Conservation (phyloP, 805 yeast genomes). For the Lipomyces yamanashiensis region DNA sequence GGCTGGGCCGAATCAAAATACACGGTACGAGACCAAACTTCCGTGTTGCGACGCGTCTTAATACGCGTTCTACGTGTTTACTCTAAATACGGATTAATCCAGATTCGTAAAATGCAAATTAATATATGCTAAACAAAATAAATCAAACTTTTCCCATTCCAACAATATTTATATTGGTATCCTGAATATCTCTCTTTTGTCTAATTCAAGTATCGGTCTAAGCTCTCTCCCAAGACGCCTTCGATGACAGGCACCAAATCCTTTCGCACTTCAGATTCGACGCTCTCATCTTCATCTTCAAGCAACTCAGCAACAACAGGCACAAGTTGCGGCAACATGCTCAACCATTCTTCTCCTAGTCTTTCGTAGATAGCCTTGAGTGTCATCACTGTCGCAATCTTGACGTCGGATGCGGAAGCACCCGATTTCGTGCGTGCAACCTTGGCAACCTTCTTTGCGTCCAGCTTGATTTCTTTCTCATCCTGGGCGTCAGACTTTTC, state of each 20-base stretch:
- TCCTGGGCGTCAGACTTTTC: conserved; percentile 4
- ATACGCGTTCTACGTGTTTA: background rate
- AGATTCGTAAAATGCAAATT: background rate
- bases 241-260: conserved; percentile 92
- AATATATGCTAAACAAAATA: background rate
- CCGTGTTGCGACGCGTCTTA: background rate
- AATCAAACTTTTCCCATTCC: conserved; percentile 3
- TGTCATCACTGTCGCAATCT: conserved; percentile 78
- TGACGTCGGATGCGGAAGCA: conserved; percentile 41
- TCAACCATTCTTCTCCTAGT: conserved; percentile 94
- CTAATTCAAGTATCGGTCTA: conserved; percentile 56
- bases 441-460: conserved; percentile 23
- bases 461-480: conserved; percentile 14
- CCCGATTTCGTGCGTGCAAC: conserved; percentile 25
- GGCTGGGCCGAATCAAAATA: background rate
- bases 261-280: conserved; percentile 86
- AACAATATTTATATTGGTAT: background rate
- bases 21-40: conserved; percentile 2
- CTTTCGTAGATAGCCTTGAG: conserved; percentile 83
- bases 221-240: conserved; percentile 89
- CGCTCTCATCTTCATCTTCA: conserved; percentile 94
- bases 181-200: background rate
- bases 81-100: background rate
- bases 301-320: conserved; percentile 93
- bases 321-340: conserved; percentile 87